Conservation (phyloP, 805 yeast species). For the Suhomyces pyralidae region DNA sequence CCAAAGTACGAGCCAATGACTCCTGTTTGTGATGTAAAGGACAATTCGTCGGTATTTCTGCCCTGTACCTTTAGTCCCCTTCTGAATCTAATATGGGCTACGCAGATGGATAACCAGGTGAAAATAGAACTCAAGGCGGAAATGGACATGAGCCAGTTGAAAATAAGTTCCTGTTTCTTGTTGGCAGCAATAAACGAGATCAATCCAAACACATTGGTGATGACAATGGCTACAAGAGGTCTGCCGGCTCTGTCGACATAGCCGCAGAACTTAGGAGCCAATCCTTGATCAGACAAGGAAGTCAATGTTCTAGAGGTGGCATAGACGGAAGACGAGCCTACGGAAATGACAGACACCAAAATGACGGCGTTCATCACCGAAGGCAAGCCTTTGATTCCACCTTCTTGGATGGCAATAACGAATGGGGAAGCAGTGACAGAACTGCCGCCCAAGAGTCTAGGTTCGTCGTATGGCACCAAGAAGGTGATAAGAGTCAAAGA, state of each 20-base stretch:
- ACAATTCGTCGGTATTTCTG: constrained; percentile 21
- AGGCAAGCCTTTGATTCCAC: constrained; percentile 64
- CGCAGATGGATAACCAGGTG: constrained; percentile 28
- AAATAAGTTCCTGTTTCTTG: constrained; percentile 18
- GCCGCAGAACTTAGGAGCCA: constrained; percentile 55
- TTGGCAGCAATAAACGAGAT: constrained; percentile 57
- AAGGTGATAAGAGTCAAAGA: constrained; percentile 24
- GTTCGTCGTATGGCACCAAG: constrained; percentile 22
- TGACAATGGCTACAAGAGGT: constrained; percentile 56
- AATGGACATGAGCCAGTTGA: constrained; percentile 26
- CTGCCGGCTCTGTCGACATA: constrained; percentile 67
- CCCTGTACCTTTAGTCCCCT: constrained; percentile 20
- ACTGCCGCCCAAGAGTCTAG: constrained; percentile 40
- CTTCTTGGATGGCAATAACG: constrained; percentile 64
- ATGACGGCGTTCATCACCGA: constrained; percentile 67
- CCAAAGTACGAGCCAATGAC: constrained; percentile 24
- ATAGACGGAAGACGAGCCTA: constrained; percentile 70
- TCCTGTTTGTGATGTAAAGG: constrained; percentile 23
- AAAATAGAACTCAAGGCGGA: constrained; percentile 25
- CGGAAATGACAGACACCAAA: constrained; percentile 63
- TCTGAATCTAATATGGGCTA: constrained; percentile 26
- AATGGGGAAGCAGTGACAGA: constrained; percentile 72
- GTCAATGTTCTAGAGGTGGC: constrained; percentile 66
- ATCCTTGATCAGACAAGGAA: constrained; percentile 61
- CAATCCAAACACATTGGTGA: constrained; percentile 54